Percentiles rank a stretch among this genome's conserved stretches.
Evolutionary conservation across 371 early-diverging fungal species (phyloP).

Genomic region (Apophysomyces trapeziformis): DNA sequence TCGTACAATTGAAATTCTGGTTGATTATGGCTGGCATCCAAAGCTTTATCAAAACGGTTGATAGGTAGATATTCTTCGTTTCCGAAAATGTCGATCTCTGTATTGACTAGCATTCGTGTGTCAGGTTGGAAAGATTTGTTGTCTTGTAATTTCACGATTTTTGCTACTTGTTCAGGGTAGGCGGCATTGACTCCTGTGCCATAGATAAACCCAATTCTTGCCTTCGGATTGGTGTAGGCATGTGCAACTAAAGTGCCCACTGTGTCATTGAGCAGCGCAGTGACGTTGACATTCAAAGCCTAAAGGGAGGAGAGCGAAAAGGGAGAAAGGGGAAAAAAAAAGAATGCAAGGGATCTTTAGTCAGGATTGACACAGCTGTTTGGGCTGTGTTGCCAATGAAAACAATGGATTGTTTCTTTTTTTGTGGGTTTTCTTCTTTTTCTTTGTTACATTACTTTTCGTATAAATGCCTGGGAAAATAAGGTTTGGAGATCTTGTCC

Average conservation of each 20-base stretch:
- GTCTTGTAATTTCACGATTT: constrained; percentile 28
- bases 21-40: constrained; percentile 74
- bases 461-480: constrained; percentile 74
- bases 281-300: constrained; percentile 68
- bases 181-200: constrained; percentile 94
- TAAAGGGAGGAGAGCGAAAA: constrained; percentile 17
- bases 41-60: constrained; percentile 75
- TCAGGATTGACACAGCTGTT: not conserved
- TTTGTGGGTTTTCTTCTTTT: not conserved
- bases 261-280: constrained; percentile 91
- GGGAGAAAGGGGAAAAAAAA: not conserved
- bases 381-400: not conserved
- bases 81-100: constrained; percentile 81
- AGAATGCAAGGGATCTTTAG: not conserved
- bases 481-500: constrained; percentile 83
- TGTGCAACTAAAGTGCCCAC: constrained; percentile 87
- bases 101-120: constrained; percentile 85
- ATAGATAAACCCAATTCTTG: constrained; percentile 81
- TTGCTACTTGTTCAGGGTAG: constrained; percentile 28
- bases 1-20: constrained; percentile 82
- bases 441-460: constrained; percentile 51
- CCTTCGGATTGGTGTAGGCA: constrained; percentile 75
- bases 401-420: not conserved
- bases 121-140: constrained; percentile 22
- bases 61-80: constrained; percentile 74